Evolutionary conservation across 2,329 filamentous ascomycete species (phyloP).

Genomic region (Helotiales sp.): DNA sequence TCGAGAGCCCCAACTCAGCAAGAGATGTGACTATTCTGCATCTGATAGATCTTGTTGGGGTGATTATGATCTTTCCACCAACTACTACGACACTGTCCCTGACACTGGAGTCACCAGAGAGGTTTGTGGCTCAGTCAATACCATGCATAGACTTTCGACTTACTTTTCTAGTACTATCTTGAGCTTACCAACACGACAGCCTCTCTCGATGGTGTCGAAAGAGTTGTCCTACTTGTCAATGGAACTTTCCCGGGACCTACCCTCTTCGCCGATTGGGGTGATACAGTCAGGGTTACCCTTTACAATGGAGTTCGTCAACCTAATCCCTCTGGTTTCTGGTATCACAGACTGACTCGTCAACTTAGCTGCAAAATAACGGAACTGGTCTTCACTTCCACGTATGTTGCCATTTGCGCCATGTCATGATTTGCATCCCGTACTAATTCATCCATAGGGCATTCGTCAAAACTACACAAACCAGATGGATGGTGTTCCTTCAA

Average conservation of each 20-base stretch:
- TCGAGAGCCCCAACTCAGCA: conserved; percentile 10
- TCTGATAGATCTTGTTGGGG: conserved; percentile 42
- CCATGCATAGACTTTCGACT: conserved; percentile 38
- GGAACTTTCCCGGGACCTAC: conserved; percentile 35
- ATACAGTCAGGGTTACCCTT: conserved; percentile 39
- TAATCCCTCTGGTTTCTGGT: no score
- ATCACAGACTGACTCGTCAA: no score
- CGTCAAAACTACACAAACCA: conserved; percentile 41
- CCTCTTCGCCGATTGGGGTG: conserved; percentile 38
- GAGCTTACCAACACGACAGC: conserved; percentile 29
- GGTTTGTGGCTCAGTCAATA: conserved; percentile 30
- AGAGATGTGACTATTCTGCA: conserved; percentile 26
- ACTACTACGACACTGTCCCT: conserved; percentile 40
- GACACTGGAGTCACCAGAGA: conserved; percentile 50
- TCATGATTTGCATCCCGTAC: no score
- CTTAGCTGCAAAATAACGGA: conserved; percentile 40
- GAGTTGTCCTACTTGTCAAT: conserved; percentile 34
- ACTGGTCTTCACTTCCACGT: conserved; percentile 45
- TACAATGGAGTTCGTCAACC: no score
- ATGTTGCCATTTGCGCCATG: no score
- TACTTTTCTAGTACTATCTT: conserved; percentile 24
- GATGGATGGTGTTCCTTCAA: conserved; percentile 43
- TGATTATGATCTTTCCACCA: conserved; percentile 46
- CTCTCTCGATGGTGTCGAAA: conserved; percentile 33
- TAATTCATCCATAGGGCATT: no score